These are phyloP conservation scores for Nissolia schottii DNA, from an alignment of 306 rosid species.

Conservation along the genomic window DNA sequence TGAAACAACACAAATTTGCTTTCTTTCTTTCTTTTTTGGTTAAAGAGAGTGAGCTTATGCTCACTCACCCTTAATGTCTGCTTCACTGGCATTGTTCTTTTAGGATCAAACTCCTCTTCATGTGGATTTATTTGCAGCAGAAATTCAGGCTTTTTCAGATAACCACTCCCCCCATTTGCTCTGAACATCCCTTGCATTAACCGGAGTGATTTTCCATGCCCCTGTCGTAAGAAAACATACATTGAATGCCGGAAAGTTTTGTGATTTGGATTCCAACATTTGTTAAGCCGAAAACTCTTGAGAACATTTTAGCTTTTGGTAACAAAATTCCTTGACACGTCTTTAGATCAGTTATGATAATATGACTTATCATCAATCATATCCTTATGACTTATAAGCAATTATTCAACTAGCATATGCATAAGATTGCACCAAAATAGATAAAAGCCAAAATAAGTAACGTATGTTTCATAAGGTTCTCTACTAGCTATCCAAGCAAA, in stretches of 20 bases:
- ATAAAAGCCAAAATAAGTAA: neutral
- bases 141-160: constrained; percentile 71
- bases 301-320: neutral
- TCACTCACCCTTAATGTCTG: constrained; percentile 60
- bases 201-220: constrained; percentile 69
- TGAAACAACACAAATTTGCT: neutral
- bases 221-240: constrained; percentile 36
- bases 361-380: neutral
- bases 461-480: neutral
- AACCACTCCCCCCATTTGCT: constrained; percentile 90
- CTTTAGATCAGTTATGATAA: neutral
- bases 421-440: neutral
- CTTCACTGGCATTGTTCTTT: constrained; percentile 37
- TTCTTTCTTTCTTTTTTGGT: neutral
- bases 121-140: constrained; percentile 36
- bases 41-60: constrained; percentile 11
- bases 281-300: neutral
- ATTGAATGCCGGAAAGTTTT: neutral
- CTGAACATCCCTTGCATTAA: constrained; percentile 86
- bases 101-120: constrained; percentile 69
- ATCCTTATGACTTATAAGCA: neutral
- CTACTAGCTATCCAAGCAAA: neutral
- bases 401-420: neutral
- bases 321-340: neutral
- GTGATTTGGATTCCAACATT: neutral